Evolutionary conservation across 1,139 yeast genomes (phyloP).

Genomic region (Diutina sp.): DNA sequence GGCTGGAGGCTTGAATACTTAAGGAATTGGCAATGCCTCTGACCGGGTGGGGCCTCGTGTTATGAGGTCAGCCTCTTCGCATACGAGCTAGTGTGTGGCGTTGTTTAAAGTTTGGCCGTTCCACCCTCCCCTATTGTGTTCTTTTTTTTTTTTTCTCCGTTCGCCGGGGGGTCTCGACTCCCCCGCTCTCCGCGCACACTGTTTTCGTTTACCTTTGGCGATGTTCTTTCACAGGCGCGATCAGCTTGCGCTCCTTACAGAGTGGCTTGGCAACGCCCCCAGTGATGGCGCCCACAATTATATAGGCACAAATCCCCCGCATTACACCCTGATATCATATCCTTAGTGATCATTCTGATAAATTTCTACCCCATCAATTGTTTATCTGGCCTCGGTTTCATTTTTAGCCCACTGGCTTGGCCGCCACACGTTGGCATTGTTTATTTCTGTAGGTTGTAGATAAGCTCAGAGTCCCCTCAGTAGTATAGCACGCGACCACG

Average conservation of each 20-base stretch:
- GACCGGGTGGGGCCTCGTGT: too few relatives aligned
- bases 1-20: too few relatives aligned
- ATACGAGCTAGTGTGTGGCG: background rate
- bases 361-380: too few relatives aligned
- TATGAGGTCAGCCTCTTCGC: too few relatives aligned
- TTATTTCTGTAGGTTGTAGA: background rate
- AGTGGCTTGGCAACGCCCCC: background rate
- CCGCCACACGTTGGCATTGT: background rate
- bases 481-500: background rate
- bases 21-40: too few relatives aligned
- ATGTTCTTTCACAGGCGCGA: background rate
- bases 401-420: too few relatives aligned
- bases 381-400: background rate
- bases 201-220: background rate
- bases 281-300: too few relatives aligned
- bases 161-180: background rate
- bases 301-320: background rate
- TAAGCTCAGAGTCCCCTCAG: background rate
- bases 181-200: background rate
- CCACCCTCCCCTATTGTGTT: background rate
- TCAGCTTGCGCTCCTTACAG: background rate
- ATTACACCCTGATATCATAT: too few relatives aligned
- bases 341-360: too few relatives aligned
- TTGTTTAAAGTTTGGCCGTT: background rate
- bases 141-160: too few relatives aligned